Percentiles rank a stretch among this genome's conserved stretches.
Evolutionary conservation across 192 early-diverging fungal genomes (phyloP).

Genomic region (Rhizophagus sp.): DNA sequence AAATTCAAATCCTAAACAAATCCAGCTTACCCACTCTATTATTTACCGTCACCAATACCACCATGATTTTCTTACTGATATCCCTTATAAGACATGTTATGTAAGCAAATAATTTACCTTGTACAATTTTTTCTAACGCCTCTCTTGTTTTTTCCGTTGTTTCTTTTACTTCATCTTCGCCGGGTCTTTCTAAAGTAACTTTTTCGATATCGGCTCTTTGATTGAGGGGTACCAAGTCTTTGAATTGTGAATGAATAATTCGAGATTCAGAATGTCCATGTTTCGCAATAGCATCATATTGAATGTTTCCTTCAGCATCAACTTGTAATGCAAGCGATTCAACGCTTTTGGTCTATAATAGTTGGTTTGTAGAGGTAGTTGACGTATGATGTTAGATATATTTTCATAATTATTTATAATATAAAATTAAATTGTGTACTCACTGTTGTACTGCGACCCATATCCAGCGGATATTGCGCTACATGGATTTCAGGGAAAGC

Average conservation of each 20-base stretch:
- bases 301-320: conserved; percentile 84
- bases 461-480: conserved; percentile 91
- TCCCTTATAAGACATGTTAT: no score
- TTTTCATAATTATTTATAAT: background rate
- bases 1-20: no score
- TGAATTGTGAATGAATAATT: conserved; percentile 82
- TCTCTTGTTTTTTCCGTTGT: conserved; percentile 85
- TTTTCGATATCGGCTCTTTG: conserved; percentile 71
- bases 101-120: conserved; percentile 40
- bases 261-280: conserved; percentile 71
- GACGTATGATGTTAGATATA: background rate
- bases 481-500: conserved; percentile 94
- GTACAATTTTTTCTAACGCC: conserved; percentile 88
- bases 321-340: conserved; percentile 85
- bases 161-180: conserved; percentile 73
- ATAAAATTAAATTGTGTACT: background rate
- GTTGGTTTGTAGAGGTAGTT: no score
- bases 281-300: conserved; percentile 85
- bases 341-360: conserved; percentile 41
- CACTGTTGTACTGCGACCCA: conserved; percentile 78
- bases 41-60: no score
- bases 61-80: no score
- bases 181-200: conserved; percentile 73
- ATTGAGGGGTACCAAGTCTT: conserved; percentile 75
- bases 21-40: no score